A percentile compares a stretch with the other conserved stretches of the same genome.
Conservation (phyloP, 2,329 filamentous ascomycete species). For the Alternaria gaisen region DNA sequence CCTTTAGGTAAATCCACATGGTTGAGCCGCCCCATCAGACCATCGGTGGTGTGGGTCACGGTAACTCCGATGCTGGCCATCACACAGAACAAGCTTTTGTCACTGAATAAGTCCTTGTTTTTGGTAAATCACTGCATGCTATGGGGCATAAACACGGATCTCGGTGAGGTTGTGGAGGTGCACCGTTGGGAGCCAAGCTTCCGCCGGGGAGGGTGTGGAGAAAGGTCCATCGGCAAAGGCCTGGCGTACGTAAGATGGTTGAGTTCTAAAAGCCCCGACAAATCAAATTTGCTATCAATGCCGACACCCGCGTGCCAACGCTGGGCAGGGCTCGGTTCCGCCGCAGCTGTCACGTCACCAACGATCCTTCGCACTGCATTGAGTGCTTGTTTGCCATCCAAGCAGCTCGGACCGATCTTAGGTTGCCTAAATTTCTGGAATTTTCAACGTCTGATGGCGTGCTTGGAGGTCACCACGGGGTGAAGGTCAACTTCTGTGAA, state of each 20-base stretch:
- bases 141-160: constrained; percentile 3
- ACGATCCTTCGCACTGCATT: constrained; percentile 2
- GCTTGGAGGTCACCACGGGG: constrained; percentile 14
- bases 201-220: constrained; percentile 34
- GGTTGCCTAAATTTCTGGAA: not conserved
- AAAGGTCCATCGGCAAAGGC: constrained; percentile 21
- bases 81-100: constrained; percentile 14
- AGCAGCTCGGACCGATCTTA: not conserved
- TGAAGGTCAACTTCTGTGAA: not conserved
- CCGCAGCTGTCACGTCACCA: constrained; percentile 17
- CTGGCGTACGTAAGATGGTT: constrained; percentile 39
- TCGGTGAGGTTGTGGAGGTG: constrained; percentile 4
- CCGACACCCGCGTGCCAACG: constrained; percentile 37
- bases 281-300: constrained; percentile 28
- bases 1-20: not conserved
- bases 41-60: not conserved
- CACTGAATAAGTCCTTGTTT: constrained; percentile 4
- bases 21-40: constrained; percentile 6
- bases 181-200: constrained; percentile 33
- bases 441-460: constrained; percentile 3
- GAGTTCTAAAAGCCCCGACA: constrained; percentile 16
- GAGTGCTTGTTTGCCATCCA: constrained; percentile 8
- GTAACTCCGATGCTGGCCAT: constrained; percentile 3
- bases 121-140: not conserved
- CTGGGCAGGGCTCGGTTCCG: constrained; percentile 41